These are phyloP conservation scores for Bothriochloa decipiens DNA, from an alignment of 176 grass and related monocot species.

Conservation along the genomic window DNA sequence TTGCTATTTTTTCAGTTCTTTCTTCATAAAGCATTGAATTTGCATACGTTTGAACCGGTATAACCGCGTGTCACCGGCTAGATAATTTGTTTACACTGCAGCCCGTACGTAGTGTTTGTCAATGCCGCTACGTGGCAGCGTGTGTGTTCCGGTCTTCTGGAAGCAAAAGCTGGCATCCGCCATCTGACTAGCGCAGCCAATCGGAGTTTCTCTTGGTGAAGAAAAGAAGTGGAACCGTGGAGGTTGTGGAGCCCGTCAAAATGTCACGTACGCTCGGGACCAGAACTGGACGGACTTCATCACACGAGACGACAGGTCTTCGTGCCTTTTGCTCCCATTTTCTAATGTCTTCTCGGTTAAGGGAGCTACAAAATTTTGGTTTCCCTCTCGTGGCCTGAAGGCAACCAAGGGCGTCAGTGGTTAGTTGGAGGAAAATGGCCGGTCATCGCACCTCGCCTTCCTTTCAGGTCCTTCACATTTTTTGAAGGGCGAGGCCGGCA, in stretches of 20 bases:
- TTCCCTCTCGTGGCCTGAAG: neutral
- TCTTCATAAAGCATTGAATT: neutral
- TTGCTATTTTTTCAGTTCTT: too few species aligned
- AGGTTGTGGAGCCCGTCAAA: constrained; percentile 22
- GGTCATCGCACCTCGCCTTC: neutral
- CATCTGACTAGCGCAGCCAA: neutral
- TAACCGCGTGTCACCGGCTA: constrained; percentile 31
- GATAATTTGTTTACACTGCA: neutral
- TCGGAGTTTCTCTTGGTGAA: neutral
- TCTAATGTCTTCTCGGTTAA: neutral
- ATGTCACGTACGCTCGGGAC: neutral
- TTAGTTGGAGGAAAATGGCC: constrained; percentile 32
- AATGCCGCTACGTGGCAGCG: neutral
- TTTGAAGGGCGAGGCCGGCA: too few species aligned
- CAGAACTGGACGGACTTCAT: neutral
- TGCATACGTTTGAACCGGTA: constrained; percentile 45
- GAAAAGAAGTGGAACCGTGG: neutral
- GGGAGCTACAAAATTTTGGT: neutral
- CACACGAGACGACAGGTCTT: neutral
- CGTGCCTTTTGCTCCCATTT: neutral
- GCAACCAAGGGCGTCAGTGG: neutral
- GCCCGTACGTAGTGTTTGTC: constrained; percentile 19
- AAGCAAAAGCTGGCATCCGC: constrained; percentile 20
- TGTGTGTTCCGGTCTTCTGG: neutral
- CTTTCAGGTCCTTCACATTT: neutral